Percentiles rank a stretch among this genome's conserved stretches.
Conservation (phyloP, 768 basidiomycete species). For the Gymnopilus junonius region DNA sequence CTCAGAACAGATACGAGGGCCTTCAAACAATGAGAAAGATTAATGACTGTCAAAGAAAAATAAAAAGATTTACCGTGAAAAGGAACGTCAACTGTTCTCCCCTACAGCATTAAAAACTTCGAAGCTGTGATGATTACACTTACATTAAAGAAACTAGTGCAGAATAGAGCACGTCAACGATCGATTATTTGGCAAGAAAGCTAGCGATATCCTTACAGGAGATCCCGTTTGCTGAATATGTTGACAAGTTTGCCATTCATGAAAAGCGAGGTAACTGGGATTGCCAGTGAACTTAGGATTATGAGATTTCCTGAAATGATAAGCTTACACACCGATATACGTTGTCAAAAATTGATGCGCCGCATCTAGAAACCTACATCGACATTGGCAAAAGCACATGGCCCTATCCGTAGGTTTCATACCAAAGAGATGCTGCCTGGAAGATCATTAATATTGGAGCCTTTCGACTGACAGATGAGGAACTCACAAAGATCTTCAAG, state of each 20-base stretch:
- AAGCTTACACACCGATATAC: not conserved
- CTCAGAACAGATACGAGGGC: not conserved
- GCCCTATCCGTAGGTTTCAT: not conserved
- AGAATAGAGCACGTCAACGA: not conserved
- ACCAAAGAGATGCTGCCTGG: not conserved
- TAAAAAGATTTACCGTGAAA: not conserved
- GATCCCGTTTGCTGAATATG: not conserved
- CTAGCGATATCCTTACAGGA: not conserved
- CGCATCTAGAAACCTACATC: not conserved
- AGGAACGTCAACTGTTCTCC: not conserved
- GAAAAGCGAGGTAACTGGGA: not conserved
- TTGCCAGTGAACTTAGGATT: not conserved
- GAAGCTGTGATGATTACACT: not conserved
- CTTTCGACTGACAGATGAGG: not conserved
- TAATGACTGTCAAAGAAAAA: not conserved
- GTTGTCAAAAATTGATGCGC: not conserved
- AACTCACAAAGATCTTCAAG: not conserved
- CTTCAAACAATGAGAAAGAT: not conserved
- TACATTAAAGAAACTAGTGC: conserved; percentile 1
- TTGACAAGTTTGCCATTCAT: not conserved
- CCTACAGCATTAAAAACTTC: not conserved
- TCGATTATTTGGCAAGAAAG: not conserved
- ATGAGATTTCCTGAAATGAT: not conserved
- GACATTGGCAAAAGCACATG: not conserved
- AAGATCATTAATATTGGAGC: not conserved